Conservation (phyloP, 306 rosid genomes). For the Ochetophila trinervis region DNA sequence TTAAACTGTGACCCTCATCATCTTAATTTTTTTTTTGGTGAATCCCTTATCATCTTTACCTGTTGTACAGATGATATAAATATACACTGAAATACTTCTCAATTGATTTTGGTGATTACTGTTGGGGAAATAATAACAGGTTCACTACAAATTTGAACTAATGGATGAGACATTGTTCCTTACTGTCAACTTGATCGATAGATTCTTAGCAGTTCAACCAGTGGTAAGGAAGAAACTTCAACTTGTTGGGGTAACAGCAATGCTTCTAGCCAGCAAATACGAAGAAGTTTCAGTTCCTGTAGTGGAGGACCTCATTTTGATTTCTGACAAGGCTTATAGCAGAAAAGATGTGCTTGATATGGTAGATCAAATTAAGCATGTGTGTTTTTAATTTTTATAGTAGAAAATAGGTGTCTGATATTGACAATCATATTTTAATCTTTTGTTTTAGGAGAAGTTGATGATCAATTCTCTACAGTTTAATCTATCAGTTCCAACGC, state of each 20-base stretch:
- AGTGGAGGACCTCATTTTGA: constrained; percentile 57
- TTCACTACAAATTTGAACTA: constrained; percentile 62
- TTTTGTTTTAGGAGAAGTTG: constrained; percentile 42
- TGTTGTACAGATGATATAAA: no score
- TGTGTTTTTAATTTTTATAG: background rate
- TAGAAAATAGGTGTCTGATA: no score
- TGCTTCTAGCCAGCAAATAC: constrained; percentile 58
- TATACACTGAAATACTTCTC: background rate
- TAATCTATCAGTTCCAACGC: constrained; percentile 56
- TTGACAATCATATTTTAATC: background rate
- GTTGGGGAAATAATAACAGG: constrained; percentile 27
- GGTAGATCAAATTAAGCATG: constrained; percentile 17
- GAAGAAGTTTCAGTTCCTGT: constrained; percentile 63
- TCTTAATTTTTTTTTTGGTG: no score
- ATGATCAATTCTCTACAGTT: constrained; percentile 50
- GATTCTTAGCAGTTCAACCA: constrained; percentile 43
- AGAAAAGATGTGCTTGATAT: constrained; percentile 48
- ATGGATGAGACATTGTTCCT: constrained; percentile 67
- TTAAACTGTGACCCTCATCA: background rate
- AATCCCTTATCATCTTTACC: background rate
- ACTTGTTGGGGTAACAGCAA: constrained; percentile 60
- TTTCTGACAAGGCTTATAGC: constrained; percentile 54
- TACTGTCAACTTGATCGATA: constrained; percentile 49
- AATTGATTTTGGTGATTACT: constrained; percentile 1
- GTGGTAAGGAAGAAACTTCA: constrained; percentile 55